These are phyloP conservation scores for Melampsora larici-populina DNA, from an alignment of 1,284 basidiomycete species.

Conservation along the genomic window DNA sequence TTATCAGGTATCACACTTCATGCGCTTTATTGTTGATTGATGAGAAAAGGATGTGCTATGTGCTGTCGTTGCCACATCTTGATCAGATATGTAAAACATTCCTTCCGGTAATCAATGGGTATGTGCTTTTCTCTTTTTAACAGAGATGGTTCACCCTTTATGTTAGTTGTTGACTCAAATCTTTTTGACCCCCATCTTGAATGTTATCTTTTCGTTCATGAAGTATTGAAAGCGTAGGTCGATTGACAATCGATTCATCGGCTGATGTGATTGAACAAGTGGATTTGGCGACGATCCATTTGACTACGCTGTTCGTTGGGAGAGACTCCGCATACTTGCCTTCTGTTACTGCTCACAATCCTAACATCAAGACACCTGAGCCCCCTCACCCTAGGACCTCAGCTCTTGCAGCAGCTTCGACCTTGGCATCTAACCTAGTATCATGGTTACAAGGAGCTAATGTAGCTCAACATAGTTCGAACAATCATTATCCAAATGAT, in stretches of 20 bases:
- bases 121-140: neutral
- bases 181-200: neutral
- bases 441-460: constrained; percentile 29
- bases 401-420: neutral
- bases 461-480: neutral
- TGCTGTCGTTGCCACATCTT: constrained; percentile 32
- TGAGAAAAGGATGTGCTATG: constrained; percentile 16
- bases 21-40: constrained; percentile 34
- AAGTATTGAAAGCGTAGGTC: neutral
- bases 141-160: neutral
- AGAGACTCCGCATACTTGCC: constrained; percentile 29
- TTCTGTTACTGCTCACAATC: constrained; percentile 12
- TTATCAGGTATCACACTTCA: constrained; percentile 15
- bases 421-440: constrained; percentile 22
- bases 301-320: constrained; percentile 23
- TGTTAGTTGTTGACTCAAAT: neutral
- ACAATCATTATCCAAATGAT: neutral
- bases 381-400: constrained; percentile 9
- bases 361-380: constrained; percentile 5
- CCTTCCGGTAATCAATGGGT: constrained; percentile 25
- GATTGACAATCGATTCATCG: constrained; percentile 8
- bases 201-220: neutral
- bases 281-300: neutral
- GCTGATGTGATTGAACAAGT: constrained; percentile 36
- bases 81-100: constrained; percentile 29